These are phyloP conservation scores for Torrubiella hemipterigena DNA, from an alignment of 2,329 filamentous ascomycete species.

Conservation along the genomic window DNA sequence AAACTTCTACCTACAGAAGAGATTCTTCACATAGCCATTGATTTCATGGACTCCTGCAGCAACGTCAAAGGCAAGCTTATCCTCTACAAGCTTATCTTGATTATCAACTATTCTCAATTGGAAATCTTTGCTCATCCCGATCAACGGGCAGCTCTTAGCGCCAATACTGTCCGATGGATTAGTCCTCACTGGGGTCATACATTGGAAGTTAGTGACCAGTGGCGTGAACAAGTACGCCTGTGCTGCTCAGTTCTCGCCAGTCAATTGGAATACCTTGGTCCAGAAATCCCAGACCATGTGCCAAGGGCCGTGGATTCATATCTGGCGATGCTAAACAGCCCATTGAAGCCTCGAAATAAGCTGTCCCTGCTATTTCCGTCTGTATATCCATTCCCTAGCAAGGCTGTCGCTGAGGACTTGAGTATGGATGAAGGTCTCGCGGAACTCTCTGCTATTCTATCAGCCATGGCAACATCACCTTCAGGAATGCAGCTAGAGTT, in stretches of 20 bases:
- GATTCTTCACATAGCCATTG: slow-evolving; percentile 80
- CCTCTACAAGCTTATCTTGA: slow-evolving; percentile 81
- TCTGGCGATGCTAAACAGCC: slow-evolving; percentile 53
- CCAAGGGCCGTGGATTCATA: slow-evolving; percentile 89
- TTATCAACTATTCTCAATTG: slow-evolving; percentile 80
- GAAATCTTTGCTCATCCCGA: slow-evolving; percentile 71
- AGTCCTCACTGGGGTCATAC: slow-evolving; percentile 83
- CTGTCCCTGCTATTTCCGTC: slow-evolving; percentile 86
- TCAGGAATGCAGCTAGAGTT: slow-evolving; percentile 63
- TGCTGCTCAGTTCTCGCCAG: slow-evolving; percentile 88
- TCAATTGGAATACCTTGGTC: slow-evolving; percentile 64
- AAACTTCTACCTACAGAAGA: slow-evolving; percentile 69
- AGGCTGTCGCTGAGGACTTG: slow-evolving; percentile 47
- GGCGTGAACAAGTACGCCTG: slow-evolving; percentile 83
- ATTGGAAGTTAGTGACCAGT: slow-evolving; percentile 65
- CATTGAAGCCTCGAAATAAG: slow-evolving; percentile 43
- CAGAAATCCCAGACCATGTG: slow-evolving; percentile 79
- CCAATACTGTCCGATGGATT: slow-evolving; percentile 83
- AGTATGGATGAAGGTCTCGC: slow-evolving; percentile 76
- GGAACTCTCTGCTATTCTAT: slow-evolving; percentile 79
- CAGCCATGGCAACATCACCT: slow-evolving; percentile 64
- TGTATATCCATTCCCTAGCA: slow-evolving; percentile 76
- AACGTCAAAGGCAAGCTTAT: slow-evolving; percentile 83
- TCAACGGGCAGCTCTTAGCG: slow-evolving; percentile 59
- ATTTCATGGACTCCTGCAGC: slow-evolving; percentile 86